phyloP scores from a whole-genome alignment of 441 rosid genomes.

The Caryocar brasiliense region DNA sequence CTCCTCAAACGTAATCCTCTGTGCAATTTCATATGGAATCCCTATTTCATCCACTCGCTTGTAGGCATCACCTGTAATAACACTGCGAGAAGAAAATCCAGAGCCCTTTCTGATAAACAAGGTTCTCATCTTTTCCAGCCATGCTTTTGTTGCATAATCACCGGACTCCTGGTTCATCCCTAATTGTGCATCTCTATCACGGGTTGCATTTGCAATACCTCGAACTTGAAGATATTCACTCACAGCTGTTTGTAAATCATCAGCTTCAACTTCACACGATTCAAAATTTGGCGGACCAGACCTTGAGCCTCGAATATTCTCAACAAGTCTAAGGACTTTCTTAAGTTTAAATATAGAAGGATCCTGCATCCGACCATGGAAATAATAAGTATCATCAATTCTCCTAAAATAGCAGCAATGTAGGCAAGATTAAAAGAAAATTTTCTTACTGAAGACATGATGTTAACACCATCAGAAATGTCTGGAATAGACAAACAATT shows the following conservation, averaged over 20 bases:
- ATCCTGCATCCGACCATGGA: conserved; percentile 46
- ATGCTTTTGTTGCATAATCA: conserved; percentile 69
- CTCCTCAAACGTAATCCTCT: conserved; percentile 84
- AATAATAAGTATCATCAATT: conserved; percentile 5
- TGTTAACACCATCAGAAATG: conserved; percentile 64
- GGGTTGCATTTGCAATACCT: conserved; percentile 66
- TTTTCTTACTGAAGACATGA: conserved; percentile 83
- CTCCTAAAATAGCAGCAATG: neutral
- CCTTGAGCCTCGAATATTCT: conserved; percentile 53
- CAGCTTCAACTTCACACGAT: conserved; percentile 70
- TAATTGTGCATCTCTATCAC: conserved; percentile 48
- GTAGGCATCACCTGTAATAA: conserved; percentile 89
- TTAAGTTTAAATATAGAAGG: conserved; percentile 61
- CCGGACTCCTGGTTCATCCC: conserved; percentile 48
- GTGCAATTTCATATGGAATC: conserved; percentile 75
- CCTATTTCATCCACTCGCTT: conserved; percentile 75
- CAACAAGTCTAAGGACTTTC: conserved; percentile 70
- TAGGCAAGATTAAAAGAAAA: conserved; percentile 10
- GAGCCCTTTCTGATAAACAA: conserved; percentile 86
- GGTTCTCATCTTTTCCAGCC: conserved; percentile 86
- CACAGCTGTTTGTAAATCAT: conserved; percentile 61
- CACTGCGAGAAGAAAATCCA: conserved; percentile 94
- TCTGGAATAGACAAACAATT: conserved; percentile 92
- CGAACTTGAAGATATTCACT: conserved; percentile 65
- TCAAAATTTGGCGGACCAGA: conserved; percentile 81